Evolutionary conservation across 495 filamentous ascomycete genomes (phyloP).

Genomic region (Mycothermus thermophilus): DNA sequence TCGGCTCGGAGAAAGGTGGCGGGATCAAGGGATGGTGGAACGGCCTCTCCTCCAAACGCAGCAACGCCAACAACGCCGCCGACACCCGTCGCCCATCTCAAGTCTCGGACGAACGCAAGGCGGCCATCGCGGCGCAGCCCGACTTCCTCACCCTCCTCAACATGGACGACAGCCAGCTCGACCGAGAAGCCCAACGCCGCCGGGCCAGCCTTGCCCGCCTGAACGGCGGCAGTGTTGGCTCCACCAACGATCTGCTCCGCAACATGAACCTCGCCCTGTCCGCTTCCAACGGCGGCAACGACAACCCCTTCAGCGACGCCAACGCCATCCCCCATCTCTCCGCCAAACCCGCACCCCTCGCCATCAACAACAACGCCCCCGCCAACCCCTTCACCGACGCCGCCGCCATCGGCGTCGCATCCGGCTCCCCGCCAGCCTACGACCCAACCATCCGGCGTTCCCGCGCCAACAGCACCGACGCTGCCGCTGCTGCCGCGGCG

Average conservation of each 20-base stretch:
- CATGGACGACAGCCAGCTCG: slow-evolving; percentile 25
- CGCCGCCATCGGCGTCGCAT: too few relatives aligned
- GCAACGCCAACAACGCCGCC: slow-evolving; percentile 8
- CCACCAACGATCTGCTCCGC: slow-evolving; percentile 24
- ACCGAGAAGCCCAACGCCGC: slow-evolving; percentile 19
- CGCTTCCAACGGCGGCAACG: slow-evolving; percentile 15
- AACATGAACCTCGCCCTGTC: slow-evolving; percentile 27
- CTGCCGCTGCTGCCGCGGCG: slow-evolving; percentile 11
- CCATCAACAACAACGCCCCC: slow-evolving; percentile 1
- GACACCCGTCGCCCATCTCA: slow-evolving; percentile 9
- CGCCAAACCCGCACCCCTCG: slow-evolving; percentile 21
- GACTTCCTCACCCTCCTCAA: slow-evolving; percentile 25
- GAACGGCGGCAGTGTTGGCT: slow-evolving; percentile 16
- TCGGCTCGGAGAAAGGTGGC: neutral
- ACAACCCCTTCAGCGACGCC: slow-evolving; percentile 28
- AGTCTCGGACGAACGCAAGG: too few relatives aligned
- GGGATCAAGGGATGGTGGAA: slow-evolving; percentile 30
- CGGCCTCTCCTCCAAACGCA: too few relatives aligned
- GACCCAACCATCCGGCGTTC: slow-evolving; percentile 33
- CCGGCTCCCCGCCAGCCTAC: too few relatives aligned
- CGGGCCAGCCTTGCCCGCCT: slow-evolving; percentile 17
- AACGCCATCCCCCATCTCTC: slow-evolving; percentile 26
- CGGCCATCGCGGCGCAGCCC: slow-evolving; percentile 14
- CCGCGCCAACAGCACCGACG: slow-evolving; percentile 20
- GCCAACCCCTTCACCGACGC: slow-evolving; percentile 27